Evolutionary conservation across 306 rosid species (phyloP).

Genomic region (Vigna angularis): DNA sequence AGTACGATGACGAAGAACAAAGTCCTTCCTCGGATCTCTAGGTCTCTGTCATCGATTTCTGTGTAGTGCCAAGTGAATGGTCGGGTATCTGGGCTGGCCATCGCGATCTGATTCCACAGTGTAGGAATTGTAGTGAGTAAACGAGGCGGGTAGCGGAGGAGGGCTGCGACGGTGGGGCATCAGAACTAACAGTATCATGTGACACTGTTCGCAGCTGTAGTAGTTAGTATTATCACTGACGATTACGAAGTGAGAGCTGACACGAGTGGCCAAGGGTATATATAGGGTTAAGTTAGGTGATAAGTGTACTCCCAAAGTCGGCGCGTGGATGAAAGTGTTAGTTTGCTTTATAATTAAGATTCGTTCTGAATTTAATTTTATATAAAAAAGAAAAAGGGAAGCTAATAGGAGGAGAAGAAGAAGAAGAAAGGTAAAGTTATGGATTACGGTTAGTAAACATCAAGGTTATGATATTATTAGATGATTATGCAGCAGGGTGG

Average conservation of each 20-base stretch:
- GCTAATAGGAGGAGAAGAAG: no score
- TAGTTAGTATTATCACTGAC: not conserved
- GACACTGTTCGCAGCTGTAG: not conserved
- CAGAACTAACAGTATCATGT: slow-evolving; percentile 17
- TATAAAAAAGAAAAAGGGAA: not conserved
- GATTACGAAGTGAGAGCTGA: slow-evolving; percentile 21
- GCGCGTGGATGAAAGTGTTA: slow-evolving; percentile 35
- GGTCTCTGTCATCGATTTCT: slow-evolving; percentile 64
- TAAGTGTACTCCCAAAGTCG: not conserved
- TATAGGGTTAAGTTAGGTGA: slow-evolving; percentile 35
- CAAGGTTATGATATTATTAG: not conserved
- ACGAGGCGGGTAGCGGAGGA: slow-evolving; percentile 19
- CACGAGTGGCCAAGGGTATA: slow-evolving; percentile 22
- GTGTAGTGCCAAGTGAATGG: slow-evolving; percentile 67
- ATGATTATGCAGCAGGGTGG: not conserved
- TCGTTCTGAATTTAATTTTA: not conserved
- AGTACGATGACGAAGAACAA: slow-evolving; percentile 69
- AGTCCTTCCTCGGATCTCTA: slow-evolving; percentile 70
- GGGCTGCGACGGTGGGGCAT: slow-evolving; percentile 33
- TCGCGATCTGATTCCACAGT: not conserved
- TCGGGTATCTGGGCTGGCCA: slow-evolving; percentile 50
- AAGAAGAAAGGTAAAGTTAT: not conserved
- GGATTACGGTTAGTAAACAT: slow-evolving; percentile 1
- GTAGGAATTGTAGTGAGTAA: no score
- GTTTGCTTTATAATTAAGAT: not conserved